Base-by-base conservation (phyloP, 2,329 filamentous ascomycete genomes). In the Cyphellophora europaea region DNA sequence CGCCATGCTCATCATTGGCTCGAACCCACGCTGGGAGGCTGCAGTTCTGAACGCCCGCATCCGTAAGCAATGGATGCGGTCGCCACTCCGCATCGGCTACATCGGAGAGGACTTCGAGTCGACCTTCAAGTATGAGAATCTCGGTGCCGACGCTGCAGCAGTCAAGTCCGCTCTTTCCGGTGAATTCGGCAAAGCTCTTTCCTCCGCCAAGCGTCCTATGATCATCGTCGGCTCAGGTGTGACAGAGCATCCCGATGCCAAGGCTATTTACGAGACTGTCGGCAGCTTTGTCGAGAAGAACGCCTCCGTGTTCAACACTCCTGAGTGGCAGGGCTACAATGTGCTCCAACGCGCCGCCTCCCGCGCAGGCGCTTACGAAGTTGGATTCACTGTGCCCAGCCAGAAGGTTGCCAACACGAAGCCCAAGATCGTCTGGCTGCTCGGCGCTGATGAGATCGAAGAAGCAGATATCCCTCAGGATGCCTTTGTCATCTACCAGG, bases 251-350 rank as follows among this genome's bases (percentile, higher is more conserved):
- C 62, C 74, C 17, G 91, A 96, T 55, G 82, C 88, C 37, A 93
- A 93, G 67, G 80, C 85, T 38, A 87, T 93, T 58, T 96, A 89
- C 58, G 89, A 96, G 71, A 79, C 80, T 28, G 76, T 98, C 38
- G 89, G 89, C 49, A 61, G 72, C 43, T 98, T 96, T 55, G 82
- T 94, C 25, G 88, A 95, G 55, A 95, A 94, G 76, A 81, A 95
- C 62, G 79, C 86, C 45, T 69, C 74, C 50, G 93, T 80, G 67
- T 95, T 98, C 71, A 67, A 75, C 54, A 94, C 84, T 5, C 67
- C 77, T 12, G 87, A 94, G 60, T 96, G 93, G 87, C 91, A 94
- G 59, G 91, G 89, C 41, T 98, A 89, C 73, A 98, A 95, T 59
- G 79, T 98, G 42, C 79, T 98, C 34, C 91, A 98, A 65, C 79